Conservation (phyloP, 1,139 yeast species). For the Candida freyschussii region DNA sequence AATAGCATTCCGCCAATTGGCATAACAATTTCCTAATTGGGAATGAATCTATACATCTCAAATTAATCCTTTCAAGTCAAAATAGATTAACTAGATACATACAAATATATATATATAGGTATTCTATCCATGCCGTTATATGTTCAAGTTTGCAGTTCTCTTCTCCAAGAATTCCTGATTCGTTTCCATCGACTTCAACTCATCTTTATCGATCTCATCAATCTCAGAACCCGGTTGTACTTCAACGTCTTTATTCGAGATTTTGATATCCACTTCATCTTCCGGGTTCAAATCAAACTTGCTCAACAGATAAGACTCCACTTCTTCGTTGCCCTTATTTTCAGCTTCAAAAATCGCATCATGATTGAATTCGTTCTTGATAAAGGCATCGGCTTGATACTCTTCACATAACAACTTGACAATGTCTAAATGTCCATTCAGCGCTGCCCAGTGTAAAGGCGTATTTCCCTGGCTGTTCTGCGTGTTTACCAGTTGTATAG, state of each 20-base stretch:
- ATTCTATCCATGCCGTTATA: conserved; percentile 6
- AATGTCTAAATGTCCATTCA: conserved; percentile 74
- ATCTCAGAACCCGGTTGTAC: conserved; percentile 38
- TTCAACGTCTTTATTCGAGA: conserved; percentile 21
- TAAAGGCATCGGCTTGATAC: conserved; percentile 75
- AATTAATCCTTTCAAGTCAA: too few species aligned
- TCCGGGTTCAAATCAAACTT: conserved; percentile 69
- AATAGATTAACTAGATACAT: too few species aligned
- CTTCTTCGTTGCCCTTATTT: conserved; percentile 56
- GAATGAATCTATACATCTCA: too few species aligned
- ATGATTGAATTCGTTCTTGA: conserved; percentile 68
- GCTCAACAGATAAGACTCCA: conserved; percentile 68
- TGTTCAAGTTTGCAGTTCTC: conserved; percentile 20
- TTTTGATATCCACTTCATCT: conserved; percentile 31
- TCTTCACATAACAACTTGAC: conserved; percentile 68
- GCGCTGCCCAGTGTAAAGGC: conserved; percentile 93
- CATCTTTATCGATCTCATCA: conserved; percentile 35
- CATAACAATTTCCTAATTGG: conserved; percentile 2
- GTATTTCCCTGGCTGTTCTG: conserved; percentile 85
- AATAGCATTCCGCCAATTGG: background rate
- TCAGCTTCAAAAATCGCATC: conserved; percentile 91
- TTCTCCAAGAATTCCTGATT: conserved; percentile 24
- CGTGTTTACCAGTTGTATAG: conserved; percentile 44
- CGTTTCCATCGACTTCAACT: conserved; percentile 26
- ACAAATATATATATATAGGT: conserved; percentile 1